phyloP scores from a whole-genome alignment of 177 flowering plant genomes.

The Vitis hybrid region DNA sequence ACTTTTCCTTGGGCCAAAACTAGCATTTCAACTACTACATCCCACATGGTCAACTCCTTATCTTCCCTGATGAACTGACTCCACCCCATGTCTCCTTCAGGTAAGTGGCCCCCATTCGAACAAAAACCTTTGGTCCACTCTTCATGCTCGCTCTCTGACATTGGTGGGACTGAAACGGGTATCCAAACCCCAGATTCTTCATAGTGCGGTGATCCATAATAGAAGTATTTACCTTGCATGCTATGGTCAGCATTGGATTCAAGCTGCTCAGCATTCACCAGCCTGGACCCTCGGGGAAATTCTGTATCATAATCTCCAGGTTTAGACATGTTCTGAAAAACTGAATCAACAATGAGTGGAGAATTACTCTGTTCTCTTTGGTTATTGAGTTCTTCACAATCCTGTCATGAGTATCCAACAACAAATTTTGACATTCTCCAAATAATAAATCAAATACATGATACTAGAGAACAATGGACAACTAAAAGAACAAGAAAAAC shows the following conservation, averaged over 20 bases:
- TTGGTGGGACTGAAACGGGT: conserved; percentile 97
- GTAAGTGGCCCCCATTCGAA: conserved; percentile 71
- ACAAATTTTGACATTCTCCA: too few relatives aligned
- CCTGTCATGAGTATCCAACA: conserved; percentile 14
- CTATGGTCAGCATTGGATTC: conserved; percentile 11
- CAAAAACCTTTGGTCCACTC: conserved; percentile 63
- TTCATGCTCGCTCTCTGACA: conserved; percentile 70
- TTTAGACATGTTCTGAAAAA: conserved; percentile 3
- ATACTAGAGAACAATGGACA: too few relatives aligned
- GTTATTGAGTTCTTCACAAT: conserved; percentile 8
- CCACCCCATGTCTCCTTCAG: conserved; percentile 89
- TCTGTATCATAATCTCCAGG: conserved; percentile 12
- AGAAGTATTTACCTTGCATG: conserved; percentile 57
- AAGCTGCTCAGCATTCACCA: conserved; percentile 8
- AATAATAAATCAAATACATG: too few relatives aligned
- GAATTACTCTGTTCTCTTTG: conserved; percentile 8
- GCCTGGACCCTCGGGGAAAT: conserved; percentile 4
- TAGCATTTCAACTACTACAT: conserved; percentile 85
- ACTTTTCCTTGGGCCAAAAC: conserved; percentile 82
- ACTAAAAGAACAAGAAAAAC: too few relatives aligned
- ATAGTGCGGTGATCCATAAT: conserved; percentile 69
- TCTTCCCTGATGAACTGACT: conserved; percentile 52
- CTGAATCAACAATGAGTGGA: background rate
- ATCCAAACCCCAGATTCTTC: conserved; percentile 97
- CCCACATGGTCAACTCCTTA: conserved; percentile 96